Conservation (phyloP, 768 basidiomycete genomes). For the Leucogyrophana mollusca region DNA sequence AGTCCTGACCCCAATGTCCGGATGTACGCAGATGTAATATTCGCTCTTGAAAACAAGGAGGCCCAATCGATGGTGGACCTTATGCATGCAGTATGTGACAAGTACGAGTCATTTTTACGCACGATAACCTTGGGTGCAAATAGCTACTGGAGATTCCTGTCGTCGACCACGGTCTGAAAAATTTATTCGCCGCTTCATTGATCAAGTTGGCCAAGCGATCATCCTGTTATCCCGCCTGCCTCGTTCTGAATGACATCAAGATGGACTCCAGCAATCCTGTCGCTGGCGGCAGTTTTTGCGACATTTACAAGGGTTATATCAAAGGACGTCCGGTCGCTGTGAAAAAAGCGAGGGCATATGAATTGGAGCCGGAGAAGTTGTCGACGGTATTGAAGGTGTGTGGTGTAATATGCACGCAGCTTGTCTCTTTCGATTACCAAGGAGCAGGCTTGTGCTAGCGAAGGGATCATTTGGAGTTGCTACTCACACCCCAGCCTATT, state of each 20-base stretch:
- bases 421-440: no score
- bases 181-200: no score
- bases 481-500: constrained; percentile 26
- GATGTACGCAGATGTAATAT: constrained; percentile 2
- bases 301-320: constrained; percentile 27
- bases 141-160: no score
- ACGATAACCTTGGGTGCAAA: no score
- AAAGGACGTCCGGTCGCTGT: constrained; percentile 28
- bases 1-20: background rate
- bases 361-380: constrained; percentile 21
- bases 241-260: no score
- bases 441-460: no score
- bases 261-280: constrained; percentile 8
- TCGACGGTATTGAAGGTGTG: constrained; percentile 23
- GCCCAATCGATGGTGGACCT: constrained; percentile 27
- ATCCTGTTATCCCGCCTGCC: no score
- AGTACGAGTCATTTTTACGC: no score
- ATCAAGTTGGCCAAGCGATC: no score
- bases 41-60: constrained; percentile 17
- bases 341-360: constrained; percentile 24
- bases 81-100: constrained; percentile 22
- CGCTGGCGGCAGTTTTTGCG: constrained; percentile 29
- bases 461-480: constrained; percentile 23
- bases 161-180: background rate
- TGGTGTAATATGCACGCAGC: constrained; percentile 9